Percentiles rank a stretch among this genome's conserved stretches.
These are phyloP conservation scores for Fistulinella prunicolor DNA, from an alignment of 768 basidiomycete species.

Conservation along the genomic window DNA sequence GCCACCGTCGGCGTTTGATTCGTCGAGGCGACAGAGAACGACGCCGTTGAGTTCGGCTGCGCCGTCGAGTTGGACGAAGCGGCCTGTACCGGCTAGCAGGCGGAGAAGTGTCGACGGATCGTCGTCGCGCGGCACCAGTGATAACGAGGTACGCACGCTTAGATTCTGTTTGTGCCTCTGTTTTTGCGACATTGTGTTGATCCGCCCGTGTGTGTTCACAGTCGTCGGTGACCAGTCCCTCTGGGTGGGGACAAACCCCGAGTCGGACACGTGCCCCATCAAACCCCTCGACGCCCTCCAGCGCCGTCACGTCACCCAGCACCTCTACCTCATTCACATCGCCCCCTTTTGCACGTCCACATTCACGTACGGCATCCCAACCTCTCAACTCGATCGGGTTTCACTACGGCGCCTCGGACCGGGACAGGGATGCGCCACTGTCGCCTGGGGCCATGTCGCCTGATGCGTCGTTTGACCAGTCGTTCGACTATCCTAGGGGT, in stretches of 20 bases:
- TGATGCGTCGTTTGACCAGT: constrained; percentile 28
- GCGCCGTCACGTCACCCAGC: constrained; percentile 40
- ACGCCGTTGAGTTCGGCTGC: constrained; percentile 56
- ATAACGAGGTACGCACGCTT: constrained; percentile 60
- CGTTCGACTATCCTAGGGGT: constrained; percentile 37
- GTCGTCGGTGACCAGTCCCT: constrained; percentile 40
- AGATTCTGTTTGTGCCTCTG: background rate
- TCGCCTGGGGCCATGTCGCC: constrained; percentile 38
- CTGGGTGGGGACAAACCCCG: constrained; percentile 42
- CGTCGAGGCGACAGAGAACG: constrained; percentile 64
- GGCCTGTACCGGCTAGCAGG: constrained; percentile 63
- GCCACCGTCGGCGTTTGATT: constrained; percentile 61
- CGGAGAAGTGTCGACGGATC: constrained; percentile 70
- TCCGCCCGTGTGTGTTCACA: constrained; percentile 9
- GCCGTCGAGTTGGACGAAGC: constrained; percentile 75
- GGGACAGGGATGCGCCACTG: constrained; percentile 26
- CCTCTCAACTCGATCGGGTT: constrained; percentile 40
- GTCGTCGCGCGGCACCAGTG: constrained; percentile 48
- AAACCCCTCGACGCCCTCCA: constrained; percentile 52
- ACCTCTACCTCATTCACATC: constrained; percentile 40
- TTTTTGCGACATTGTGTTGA: constrained; percentile 7
- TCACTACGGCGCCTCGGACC: constrained; percentile 43
- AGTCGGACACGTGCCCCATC: constrained; percentile 66
- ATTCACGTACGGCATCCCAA: constrained; percentile 59
- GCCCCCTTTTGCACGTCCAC: constrained; percentile 52